Conservation (phyloP, 2,329 filamentous ascomycete species). For the Penicillium palitans region DNA sequence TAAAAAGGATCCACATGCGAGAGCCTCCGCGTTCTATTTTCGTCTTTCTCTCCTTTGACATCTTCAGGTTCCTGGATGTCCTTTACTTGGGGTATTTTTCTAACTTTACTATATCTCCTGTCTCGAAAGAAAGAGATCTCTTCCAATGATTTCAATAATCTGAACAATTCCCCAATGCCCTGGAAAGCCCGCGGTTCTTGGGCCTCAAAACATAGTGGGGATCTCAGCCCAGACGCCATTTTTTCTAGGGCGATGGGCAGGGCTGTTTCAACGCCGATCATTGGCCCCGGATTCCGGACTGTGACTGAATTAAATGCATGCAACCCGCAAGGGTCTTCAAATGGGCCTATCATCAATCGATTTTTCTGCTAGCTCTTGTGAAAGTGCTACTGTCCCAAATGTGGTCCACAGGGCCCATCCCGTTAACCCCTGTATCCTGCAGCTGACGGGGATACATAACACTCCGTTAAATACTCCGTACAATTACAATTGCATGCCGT, state of each 20-base stretch:
- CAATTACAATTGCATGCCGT: background rate
- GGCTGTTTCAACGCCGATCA: background rate
- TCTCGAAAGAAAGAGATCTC: background rate
- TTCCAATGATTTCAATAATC: too few species aligned
- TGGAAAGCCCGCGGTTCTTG: background rate
- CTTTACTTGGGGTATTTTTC: background rate
- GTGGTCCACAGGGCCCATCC: background rate
- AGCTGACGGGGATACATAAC: background rate
- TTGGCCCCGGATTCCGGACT: background rate
- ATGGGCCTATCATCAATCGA: conserved; percentile 2
- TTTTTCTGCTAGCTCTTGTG: background rate
- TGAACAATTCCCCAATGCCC: background rate
- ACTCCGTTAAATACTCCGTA: background rate
- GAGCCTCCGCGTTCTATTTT: conserved; percentile 6
- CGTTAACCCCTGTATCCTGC: background rate
- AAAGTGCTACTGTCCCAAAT: background rate
- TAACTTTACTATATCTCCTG: too few species aligned
- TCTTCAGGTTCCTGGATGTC: background rate
- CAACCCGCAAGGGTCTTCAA: conserved; percentile 4
- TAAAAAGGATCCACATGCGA: conserved; percentile 7
- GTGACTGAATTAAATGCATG: background rate
- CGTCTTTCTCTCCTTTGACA: background rate
- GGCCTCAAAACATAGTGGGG: conserved; percentile 5
- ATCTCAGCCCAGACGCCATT: conserved; percentile 4
- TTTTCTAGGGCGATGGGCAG: background rate